Evolutionary conservation across 768 basidiomycete species (phyloP).

Genomic region (Boletus speciosus): DNA sequence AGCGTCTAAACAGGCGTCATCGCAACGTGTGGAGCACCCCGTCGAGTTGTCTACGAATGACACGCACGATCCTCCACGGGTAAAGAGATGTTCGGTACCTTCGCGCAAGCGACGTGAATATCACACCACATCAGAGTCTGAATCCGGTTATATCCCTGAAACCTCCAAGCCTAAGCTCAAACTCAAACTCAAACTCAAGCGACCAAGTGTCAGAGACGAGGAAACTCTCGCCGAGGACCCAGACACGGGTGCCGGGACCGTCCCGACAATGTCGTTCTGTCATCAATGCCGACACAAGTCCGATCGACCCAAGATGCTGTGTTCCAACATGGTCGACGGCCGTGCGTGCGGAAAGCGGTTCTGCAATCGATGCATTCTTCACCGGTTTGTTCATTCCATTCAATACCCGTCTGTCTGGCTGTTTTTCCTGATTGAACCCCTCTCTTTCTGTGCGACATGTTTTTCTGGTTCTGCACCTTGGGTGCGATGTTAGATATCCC

Average conservation of each 20-base stretch:
- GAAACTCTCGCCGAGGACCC: background rate
- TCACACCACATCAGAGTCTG: slow-evolving; percentile 3
- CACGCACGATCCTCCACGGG: background rate
- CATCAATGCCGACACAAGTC: slow-evolving; percentile 36
- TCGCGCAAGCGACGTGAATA: slow-evolving; percentile 18
- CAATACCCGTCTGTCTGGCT: background rate
- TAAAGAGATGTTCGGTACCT: slow-evolving; percentile 7
- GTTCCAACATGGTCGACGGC: slow-evolving; percentile 20
- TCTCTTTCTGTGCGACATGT: background rate
- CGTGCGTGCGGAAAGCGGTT: slow-evolving; percentile 32
- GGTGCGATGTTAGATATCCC: slow-evolving; percentile 33
- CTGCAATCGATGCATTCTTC: slow-evolving; percentile 34
- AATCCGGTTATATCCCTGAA: slow-evolving; percentile 14
- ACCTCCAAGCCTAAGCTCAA: background rate
- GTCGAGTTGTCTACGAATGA: too few species aligned
- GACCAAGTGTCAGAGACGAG: background rate
- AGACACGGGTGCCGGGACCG: background rate
- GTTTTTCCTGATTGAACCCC: slow-evolving; percentile 3
- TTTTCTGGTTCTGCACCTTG: background rate
- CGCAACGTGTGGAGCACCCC: background rate
- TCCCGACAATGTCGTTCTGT: slow-evolving; percentile 22
- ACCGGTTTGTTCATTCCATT: slow-evolving; percentile 26
- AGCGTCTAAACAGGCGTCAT: background rate
- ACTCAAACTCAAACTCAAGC: slow-evolving; percentile 1
- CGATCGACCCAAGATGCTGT: slow-evolving; percentile 34